These are phyloP conservation scores for Echites panduratus DNA, from an alignment of 257 asterid species.

Conservation along the genomic window DNA sequence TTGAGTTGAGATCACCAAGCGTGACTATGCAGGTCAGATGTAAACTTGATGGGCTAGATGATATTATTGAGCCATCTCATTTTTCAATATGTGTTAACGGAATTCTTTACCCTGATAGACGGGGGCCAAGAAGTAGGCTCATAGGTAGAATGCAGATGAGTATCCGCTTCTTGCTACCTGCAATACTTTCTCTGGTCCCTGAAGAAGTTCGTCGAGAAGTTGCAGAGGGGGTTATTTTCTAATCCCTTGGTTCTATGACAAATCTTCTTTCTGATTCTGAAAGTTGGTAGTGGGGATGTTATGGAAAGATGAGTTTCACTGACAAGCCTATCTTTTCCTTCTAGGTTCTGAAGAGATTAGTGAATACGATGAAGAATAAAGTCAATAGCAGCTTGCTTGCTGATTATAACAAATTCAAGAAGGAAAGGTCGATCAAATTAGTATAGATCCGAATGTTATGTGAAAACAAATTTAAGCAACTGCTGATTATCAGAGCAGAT, in stretches of 20 bases:
- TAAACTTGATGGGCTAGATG: slow-evolving; percentile 92
- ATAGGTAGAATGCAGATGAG: slow-evolving; percentile 73
- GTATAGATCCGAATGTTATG: slow-evolving; percentile 19
- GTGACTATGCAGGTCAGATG: slow-evolving; percentile 59
- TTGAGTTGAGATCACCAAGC: slow-evolving; percentile 2
- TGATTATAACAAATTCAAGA: slow-evolving; percentile 68
- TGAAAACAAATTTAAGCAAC: not conserved
- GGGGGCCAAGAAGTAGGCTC: slow-evolving; percentile 55
- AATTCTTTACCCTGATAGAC: slow-evolving; percentile 66
- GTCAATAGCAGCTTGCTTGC: slow-evolving; percentile 81
- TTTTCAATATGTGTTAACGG: slow-evolving; percentile 74
- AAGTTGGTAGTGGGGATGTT: not conserved
- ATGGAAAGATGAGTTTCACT: not conserved
- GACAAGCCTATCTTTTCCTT: slow-evolving; percentile 3
- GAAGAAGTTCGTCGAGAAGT: slow-evolving; percentile 72
- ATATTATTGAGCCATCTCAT: slow-evolving; percentile 69
- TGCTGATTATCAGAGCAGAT: not conserved
- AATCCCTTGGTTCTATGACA: not conserved
- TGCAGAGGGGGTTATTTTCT: slow-evolving; percentile 68
- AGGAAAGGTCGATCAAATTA: slow-evolving; percentile 46
- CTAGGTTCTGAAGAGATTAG: slow-evolving; percentile 63
- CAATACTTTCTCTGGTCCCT: slow-evolving; percentile 72
- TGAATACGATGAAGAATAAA: slow-evolving; percentile 79
- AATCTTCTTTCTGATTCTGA: not conserved
- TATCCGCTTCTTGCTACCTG: slow-evolving; percentile 78